These are phyloP conservation scores for Chlamydomonas schloesseri DNA, from an alignment of 139 green algal genomes.

Conservation along the genomic window DNA sequence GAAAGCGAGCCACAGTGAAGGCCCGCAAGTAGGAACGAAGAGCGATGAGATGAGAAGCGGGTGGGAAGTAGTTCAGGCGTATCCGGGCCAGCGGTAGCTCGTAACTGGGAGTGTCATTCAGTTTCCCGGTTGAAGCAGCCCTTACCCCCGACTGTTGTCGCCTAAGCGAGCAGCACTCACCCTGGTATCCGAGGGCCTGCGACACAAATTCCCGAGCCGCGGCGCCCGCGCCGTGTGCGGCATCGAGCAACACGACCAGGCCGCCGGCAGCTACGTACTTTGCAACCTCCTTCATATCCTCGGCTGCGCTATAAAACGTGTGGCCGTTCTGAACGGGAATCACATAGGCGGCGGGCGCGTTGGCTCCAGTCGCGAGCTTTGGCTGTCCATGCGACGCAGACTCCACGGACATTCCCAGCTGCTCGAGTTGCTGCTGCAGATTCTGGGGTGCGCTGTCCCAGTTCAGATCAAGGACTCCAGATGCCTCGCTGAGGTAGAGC, in stretches of 20 bases:
- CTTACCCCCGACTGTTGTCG: no score
- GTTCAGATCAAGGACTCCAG: slow-evolving; percentile 13
- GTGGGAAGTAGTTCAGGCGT: no score
- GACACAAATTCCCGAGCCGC: not conserved
- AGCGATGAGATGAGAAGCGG: no score
- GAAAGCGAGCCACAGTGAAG: no score
- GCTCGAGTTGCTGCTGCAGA: slow-evolving; percentile 6
- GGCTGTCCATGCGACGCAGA: slow-evolving; percentile 21
- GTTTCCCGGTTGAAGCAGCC: not conserved
- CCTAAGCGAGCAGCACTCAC: not conserved
- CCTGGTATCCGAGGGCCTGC: not conserved
- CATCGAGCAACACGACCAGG: slow-evolving; percentile 12
- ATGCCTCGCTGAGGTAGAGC: slow-evolving; percentile 24
- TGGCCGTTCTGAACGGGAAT: slow-evolving; percentile 26
- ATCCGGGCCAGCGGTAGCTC: not conserved
- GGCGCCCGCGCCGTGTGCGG: not conserved
- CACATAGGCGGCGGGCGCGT: slow-evolving; percentile 4
- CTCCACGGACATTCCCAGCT: slow-evolving; percentile 6
- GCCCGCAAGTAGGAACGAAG: no score
- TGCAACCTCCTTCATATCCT: slow-evolving; percentile 14
- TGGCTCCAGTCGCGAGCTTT: slow-evolving; percentile 26
- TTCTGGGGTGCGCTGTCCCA: slow-evolving; percentile 28
- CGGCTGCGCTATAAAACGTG: not conserved
- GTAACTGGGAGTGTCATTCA: not conserved
- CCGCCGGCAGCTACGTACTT: not conserved